These are phyloP conservation scores for Colletotrichum nymphaeae DNA, from an alignment of 2,329 filamentous ascomycete genomes.

Conservation along the genomic window DNA sequence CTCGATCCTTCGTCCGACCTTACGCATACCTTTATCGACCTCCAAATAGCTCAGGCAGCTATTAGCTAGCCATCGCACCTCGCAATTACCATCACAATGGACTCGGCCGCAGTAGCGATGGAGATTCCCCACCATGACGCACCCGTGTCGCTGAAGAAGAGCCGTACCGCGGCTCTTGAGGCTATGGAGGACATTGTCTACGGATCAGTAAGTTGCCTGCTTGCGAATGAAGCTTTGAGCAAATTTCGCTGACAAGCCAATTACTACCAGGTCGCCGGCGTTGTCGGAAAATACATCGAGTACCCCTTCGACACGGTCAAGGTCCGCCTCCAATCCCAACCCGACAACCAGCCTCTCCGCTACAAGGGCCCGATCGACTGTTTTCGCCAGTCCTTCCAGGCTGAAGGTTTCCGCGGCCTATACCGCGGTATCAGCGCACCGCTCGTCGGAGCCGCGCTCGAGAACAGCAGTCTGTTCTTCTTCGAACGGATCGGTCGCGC, in stretches of 20 bases:
- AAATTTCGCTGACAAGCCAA: constrained; percentile 10
- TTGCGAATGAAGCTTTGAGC: not conserved
- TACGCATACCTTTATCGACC: not conserved
- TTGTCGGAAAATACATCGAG: constrained; percentile 95
- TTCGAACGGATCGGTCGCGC: constrained; percentile 84
- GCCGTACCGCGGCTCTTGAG: constrained; percentile 62
- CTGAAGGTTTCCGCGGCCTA: constrained; percentile 83
- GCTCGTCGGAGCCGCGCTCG: constrained; percentile 88
- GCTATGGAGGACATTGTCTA: constrained; percentile 88
- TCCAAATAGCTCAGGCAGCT: constrained; percentile 16
- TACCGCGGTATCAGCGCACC: constrained; percentile 96
- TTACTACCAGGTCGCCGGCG: constrained; percentile 75
- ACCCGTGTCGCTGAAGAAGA: constrained; percentile 31
- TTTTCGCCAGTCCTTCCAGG: constrained; percentile 85
- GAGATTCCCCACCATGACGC: constrained; percentile 34
- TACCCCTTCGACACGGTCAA: constrained; percentile 99
- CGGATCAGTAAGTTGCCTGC: constrained; percentile 76
- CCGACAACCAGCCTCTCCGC: constrained; percentile 81
- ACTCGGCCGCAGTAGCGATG: constrained; percentile 31
- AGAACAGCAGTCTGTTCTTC: constrained; percentile 93
- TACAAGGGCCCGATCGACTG: constrained; percentile 93
- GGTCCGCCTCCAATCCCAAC: constrained; percentile 96
- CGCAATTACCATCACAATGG: constrained; percentile 25
- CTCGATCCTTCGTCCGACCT: not conserved
- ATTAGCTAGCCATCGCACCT: not conserved